Conservation (phyloP, 2,329 filamentous ascomycete genomes). For the Fusarium albosuccineum region DNA sequence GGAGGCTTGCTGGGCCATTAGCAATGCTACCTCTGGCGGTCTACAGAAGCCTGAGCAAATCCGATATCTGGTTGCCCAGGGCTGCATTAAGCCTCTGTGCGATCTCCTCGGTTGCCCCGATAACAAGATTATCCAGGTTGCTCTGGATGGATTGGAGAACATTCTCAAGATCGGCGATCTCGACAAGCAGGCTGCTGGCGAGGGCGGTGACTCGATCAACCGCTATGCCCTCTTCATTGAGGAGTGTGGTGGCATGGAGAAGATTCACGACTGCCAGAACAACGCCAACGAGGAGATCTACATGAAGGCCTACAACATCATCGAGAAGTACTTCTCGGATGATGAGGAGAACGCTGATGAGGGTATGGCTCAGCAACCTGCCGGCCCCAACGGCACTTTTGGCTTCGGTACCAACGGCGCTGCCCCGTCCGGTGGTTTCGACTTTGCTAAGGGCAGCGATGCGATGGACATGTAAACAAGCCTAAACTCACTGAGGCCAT, state of each 20-base stretch:
- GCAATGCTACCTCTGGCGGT: constrained; percentile 96
- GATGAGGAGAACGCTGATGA: constrained; percentile 95
- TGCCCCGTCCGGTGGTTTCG: constrained; percentile 85
- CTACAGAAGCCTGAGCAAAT: constrained; percentile 99
- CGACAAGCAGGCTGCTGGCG: constrained; percentile 90
- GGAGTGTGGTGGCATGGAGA: constrained; percentile 99
- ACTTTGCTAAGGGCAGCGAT: constrained; percentile 82
- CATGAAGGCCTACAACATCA: constrained; percentile 99
- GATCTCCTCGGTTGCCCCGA: constrained; percentile 96
- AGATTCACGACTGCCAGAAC: constrained; percentile 99
- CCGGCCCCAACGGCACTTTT: constrained; percentile 79
- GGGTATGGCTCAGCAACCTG: constrained; percentile 73
- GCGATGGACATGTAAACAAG: constrained; percentile 73
- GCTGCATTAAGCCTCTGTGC: constrained; percentile 97
- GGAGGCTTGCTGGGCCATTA: constrained; percentile 99
- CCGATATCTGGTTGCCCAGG: constrained; percentile 90
- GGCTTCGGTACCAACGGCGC: constrained; percentile 78
- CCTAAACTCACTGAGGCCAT: constrained; percentile 6
- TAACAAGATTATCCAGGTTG: constrained; percentile 99
- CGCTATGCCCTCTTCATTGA: constrained; percentile 98
- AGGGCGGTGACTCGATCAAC: constrained; percentile 85
- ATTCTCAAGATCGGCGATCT: constrained; percentile 99
- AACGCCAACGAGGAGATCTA: constrained; percentile 99
- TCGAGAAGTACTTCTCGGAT: constrained; percentile 99
- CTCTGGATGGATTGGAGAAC: constrained; percentile 97